Conservation (phyloP, 106 monocot species). For the Dioscorea alata region DNA sequence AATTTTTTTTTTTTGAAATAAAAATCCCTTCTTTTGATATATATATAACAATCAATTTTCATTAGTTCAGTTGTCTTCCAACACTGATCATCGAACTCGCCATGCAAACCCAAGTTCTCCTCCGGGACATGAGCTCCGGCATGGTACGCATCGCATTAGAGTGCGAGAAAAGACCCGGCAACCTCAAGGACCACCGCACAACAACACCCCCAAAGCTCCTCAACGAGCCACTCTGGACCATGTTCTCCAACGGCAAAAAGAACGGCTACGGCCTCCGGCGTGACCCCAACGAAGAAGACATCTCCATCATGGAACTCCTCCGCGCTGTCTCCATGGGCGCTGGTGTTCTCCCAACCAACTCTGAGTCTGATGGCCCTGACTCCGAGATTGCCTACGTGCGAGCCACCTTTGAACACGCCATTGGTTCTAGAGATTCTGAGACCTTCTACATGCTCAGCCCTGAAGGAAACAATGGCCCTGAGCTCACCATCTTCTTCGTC, state of each 20-base stretch:
- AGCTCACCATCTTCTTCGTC: slow-evolving; percentile 75
- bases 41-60: neutral
- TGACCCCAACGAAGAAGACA: slow-evolving; percentile 48
- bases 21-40: neutral
- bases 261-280: slow-evolving; percentile 49
- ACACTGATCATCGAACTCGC: slow-evolving; percentile 55
- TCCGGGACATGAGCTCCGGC: slow-evolving; percentile 56
- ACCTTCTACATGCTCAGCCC: slow-evolving; percentile 61
- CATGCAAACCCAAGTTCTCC: slow-evolving; percentile 52
- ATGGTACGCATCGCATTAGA: slow-evolving; percentile 71
- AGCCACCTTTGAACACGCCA: slow-evolving; percentile 45
- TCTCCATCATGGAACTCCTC: slow-evolving; percentile 52
- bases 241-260: slow-evolving; percentile 79
- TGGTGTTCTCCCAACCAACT: slow-evolving; percentile 50
- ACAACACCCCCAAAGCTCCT: slow-evolving; percentile 13
- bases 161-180: slow-evolving; percentile 44
- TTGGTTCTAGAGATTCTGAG: slow-evolving; percentile 60
- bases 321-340: slow-evolving; percentile 58
- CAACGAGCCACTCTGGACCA: slow-evolving; percentile 57
- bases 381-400: slow-evolving; percentile 59
- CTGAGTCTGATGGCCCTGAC: slow-evolving; percentile 32
- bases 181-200: neutral
- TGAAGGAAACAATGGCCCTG: slow-evolving; percentile 45
- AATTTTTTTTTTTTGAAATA: neutral
- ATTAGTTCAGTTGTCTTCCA: slow-evolving; percentile 25